A percentile compares a stretch with the other conserved stretches of the same genome.
These are phyloP conservation scores for Scheffersomyces amazonensis DNA, from an alignment of 805 yeast genomes.

Conservation along the genomic window DNA sequence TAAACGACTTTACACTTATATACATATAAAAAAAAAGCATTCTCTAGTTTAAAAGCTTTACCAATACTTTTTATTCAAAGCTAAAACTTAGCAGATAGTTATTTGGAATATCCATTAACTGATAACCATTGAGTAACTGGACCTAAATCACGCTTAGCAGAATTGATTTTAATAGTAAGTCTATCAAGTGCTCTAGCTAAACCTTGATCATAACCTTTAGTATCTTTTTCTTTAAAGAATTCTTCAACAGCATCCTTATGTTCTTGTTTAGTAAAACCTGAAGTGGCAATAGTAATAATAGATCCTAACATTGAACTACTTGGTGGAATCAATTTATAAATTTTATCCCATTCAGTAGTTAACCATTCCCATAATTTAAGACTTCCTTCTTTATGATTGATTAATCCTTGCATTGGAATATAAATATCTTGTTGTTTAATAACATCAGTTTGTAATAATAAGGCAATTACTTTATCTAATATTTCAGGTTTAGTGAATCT, in stretches of 20 bases:
- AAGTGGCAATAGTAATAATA: conserved; percentile 60
- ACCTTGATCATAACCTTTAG: conserved; percentile 63
- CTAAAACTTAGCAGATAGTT: not conserved
- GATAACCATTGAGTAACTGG: conserved; percentile 50
- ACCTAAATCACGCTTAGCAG: conserved; percentile 56
- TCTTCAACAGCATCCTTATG: conserved; percentile 49
- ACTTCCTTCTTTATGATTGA: conserved; percentile 61
- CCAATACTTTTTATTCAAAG: not conserved
- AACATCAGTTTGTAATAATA: conserved; percentile 54
- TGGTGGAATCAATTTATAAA: conserved; percentile 71
- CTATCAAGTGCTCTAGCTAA: conserved; percentile 65
- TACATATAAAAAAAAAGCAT: too few relatives aligned
- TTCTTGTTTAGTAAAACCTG: conserved; percentile 57
- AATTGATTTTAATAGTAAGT: conserved; percentile 51
- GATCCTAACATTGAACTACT: conserved; percentile 76
- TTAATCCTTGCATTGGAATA: conserved; percentile 74
- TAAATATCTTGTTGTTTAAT: conserved; percentile 70
- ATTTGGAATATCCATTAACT: conserved; percentile 26
- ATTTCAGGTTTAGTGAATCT: conserved; percentile 51
- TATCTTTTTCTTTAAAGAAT: conserved; percentile 52
- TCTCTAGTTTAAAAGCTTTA: too few relatives aligned
- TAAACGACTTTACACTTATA: too few relatives aligned
- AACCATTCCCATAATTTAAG: conserved; percentile 74
- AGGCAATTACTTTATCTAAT: conserved; percentile 53
- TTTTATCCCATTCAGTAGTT: conserved; percentile 66